Percentiles rank a stretch among this genome's conserved stretches.
Evolutionary conservation across 495 filamentous ascomycete species (phyloP).

Genomic region (Parmelia sp.): DNA sequence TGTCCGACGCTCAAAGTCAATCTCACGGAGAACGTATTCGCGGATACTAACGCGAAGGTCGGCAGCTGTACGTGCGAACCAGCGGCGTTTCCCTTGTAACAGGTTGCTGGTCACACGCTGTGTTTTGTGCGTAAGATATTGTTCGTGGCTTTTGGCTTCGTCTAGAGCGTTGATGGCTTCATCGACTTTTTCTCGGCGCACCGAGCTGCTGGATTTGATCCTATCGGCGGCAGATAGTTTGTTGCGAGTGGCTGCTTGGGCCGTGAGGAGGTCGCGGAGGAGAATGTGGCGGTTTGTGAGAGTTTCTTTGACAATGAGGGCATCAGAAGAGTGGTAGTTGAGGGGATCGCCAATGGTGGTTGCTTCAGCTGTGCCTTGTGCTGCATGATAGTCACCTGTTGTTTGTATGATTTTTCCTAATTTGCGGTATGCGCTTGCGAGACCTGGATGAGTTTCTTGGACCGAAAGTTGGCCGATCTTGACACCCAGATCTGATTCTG

Average conservation of each 20-base stretch:
- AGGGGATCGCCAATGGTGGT: slow-evolving; percentile 91
- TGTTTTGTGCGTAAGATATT: slow-evolving; percentile 73
- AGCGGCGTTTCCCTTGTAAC: slow-evolving; percentile 78
- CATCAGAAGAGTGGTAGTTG: slow-evolving; percentile 90
- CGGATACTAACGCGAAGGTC: slow-evolving; percentile 76
- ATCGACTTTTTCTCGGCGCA: slow-evolving; percentile 90
- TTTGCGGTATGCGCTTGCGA: slow-evolving; percentile 87
- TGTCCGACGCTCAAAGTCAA: slow-evolving; percentile 89
- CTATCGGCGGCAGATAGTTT: slow-evolving; percentile 81
- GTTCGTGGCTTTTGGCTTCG: slow-evolving; percentile 73
- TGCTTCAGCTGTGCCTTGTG: slow-evolving; percentile 93
- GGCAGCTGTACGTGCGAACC: slow-evolving; percentile 79
- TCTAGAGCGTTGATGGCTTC: slow-evolving; percentile 86
- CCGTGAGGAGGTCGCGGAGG: slow-evolving; percentile 86
- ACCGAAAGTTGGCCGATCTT: slow-evolving; percentile 78
- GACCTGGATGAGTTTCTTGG: slow-evolving; percentile 83
- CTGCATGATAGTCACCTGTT: slow-evolving; percentile 92
- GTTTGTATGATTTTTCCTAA: slow-evolving; percentile 88
- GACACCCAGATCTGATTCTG: slow-evolving; percentile 89
- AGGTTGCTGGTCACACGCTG: slow-evolving; percentile 84
- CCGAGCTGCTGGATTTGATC: slow-evolving; percentile 72
- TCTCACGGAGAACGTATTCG: slow-evolving; percentile 89
- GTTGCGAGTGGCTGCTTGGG: slow-evolving; percentile 70
- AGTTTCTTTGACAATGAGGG: slow-evolving; percentile 98
- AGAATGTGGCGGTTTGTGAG: slow-evolving; percentile 97